Evolutionary conservation across 441 rosid species (phyloP).

Genomic region (Pelargonium fulgidum): DNA sequence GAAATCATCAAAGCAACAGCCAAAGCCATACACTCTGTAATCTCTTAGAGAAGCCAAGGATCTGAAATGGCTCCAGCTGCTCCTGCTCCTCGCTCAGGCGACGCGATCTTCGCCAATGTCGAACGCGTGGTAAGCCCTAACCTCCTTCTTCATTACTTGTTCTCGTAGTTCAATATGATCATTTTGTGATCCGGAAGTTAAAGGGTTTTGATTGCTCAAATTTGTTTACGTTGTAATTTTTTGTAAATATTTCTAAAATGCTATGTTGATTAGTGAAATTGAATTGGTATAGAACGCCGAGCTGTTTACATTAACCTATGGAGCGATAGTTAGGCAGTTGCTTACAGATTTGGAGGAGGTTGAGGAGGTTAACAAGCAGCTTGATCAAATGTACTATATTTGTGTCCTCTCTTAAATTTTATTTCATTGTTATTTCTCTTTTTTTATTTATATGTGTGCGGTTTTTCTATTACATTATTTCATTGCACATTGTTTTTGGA

Average conservation of each 20-base stretch:
- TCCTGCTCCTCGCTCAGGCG: slow-evolving; percentile 67
- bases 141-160: not conserved
- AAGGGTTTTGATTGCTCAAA: not conserved
- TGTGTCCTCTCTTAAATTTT: too few relatives aligned
- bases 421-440: not conserved
- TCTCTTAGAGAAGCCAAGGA: not conserved
- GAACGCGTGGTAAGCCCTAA: slow-evolving; percentile 66
- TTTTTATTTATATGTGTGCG: not conserved
- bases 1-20: too few relatives aligned
- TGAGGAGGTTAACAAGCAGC: slow-evolving; percentile 93
- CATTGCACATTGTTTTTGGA: not conserved
- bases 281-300: slow-evolving; percentile 66
- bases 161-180: not conserved
- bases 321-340: slow-evolving; percentile 83
- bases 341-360: slow-evolving; percentile 93
- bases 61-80: slow-evolving; percentile 45
- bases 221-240: not conserved
- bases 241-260: not conserved
- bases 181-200: not conserved
- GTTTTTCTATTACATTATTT: too few relatives aligned
- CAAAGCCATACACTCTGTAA: too few relatives aligned
- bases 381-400: slow-evolving; percentile 54
- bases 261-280: not conserved
- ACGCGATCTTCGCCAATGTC: slow-evolving; percentile 77
- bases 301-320: slow-evolving; percentile 81